Conservation (phyloP, 805 yeast species). For the Candida awuae region DNA sequence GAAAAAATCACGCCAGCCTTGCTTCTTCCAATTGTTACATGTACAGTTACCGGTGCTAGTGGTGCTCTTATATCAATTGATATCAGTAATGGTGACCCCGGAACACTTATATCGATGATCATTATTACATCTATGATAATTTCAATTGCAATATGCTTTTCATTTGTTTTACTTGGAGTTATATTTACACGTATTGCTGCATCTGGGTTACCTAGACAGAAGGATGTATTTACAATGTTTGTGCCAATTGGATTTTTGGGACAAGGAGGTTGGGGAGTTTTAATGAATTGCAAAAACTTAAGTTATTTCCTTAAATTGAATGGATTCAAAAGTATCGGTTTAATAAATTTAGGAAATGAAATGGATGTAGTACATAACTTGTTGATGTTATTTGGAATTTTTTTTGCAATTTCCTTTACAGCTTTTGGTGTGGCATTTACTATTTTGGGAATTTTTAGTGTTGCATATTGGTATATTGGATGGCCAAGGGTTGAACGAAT, state of each 20-base stretch:
- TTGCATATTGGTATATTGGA: constrained; percentile 14
- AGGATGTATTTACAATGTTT: constrained; percentile 54
- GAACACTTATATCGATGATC: constrained; percentile 40
- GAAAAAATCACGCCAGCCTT: constrained; percentile 47
- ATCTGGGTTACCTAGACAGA: constrained; percentile 50
- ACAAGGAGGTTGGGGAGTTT: constrained; percentile 69
- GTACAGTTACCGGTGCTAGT: constrained; percentile 68
- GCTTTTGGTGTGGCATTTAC: constrained; percentile 33
- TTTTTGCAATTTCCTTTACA: constrained; percentile 23
- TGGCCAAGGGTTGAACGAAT: constrained; percentile 7
- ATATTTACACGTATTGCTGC: constrained; percentile 53
- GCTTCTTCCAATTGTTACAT: constrained; percentile 69
- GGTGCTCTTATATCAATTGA: constrained; percentile 47
- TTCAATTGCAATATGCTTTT: constrained; percentile 48
- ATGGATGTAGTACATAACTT: neutral
- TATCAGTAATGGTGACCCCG: constrained; percentile 19
- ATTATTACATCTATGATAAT: constrained; percentile 51
- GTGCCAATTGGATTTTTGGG: constrained; percentile 81
- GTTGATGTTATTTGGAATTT: constrained; percentile 13
- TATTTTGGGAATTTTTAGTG: constrained; percentile 16
- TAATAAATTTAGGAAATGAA: neutral
- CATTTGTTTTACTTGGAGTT: constrained; percentile 39
- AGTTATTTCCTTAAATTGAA: constrained; percentile 10
- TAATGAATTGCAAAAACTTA: constrained; percentile 23
- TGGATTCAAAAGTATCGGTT: constrained; percentile 5